phyloP scores from a whole-genome alignment of 495 filamentous ascomycete species.

The Viridothelium virens region DNA sequence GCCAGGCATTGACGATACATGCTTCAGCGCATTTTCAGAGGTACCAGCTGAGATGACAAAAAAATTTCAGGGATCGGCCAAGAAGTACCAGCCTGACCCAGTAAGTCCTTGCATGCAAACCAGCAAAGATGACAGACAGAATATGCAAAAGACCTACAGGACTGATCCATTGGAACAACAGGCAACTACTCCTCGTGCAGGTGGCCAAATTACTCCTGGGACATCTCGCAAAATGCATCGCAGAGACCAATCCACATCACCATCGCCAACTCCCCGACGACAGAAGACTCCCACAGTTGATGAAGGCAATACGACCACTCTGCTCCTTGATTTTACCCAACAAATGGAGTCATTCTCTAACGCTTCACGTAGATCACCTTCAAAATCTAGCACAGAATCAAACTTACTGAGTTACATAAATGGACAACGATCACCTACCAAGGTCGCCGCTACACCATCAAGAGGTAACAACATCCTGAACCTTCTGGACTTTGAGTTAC shows the following conservation, averaged over 20 bases:
- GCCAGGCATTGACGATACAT: constrained; percentile 63
- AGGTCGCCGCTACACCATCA: constrained; percentile 40
- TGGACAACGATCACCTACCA: constrained; percentile 38
- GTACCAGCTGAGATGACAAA: constrained; percentile 70
- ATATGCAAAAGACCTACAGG: neutral
- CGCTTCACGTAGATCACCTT: constrained; percentile 38
- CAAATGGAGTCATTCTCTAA: constrained; percentile 50
- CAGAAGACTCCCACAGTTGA: constrained; percentile 28
- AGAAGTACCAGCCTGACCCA: constrained; percentile 47
- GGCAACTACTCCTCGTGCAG: constrained; percentile 29
- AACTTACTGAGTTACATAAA: constrained; percentile 41
- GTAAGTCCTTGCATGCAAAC: constrained; percentile 25
- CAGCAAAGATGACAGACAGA: neutral
- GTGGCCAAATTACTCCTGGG: constrained; percentile 31
- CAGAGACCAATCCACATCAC: constrained; percentile 38
- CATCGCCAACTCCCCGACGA: constrained; percentile 54
- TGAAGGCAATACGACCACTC: constrained; percentile 56
- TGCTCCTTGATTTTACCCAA: constrained; percentile 80
- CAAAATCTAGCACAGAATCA: constrained; percentile 38
- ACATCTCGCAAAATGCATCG: constrained; percentile 30
- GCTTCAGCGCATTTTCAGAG: constrained; percentile 78
- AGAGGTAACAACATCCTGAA: constrained; percentile 46
- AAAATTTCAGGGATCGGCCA: constrained; percentile 35
- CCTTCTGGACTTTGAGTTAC: constrained; percentile 89
- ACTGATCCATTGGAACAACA: constrained; percentile 3